Base-by-base conservation (phyloP, 2,329 filamentous ascomycete species). In the Sporothrix curviconia region DNA sequence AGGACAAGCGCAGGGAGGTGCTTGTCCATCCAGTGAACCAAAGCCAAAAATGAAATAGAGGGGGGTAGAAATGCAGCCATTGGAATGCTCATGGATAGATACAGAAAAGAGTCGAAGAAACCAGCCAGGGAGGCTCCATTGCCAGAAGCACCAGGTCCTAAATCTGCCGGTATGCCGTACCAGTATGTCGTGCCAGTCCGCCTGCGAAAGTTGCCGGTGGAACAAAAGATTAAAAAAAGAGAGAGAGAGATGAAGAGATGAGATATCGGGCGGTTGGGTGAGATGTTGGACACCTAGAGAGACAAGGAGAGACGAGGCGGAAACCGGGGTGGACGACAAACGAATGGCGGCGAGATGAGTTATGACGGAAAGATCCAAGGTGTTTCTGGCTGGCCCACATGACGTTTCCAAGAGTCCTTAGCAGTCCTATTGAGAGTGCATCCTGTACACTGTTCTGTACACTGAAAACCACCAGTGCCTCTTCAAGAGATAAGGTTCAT, bases 301-400 rank as follows among this genome's bases (percentile, higher is more conserved):
- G 19, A 36, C 39, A 19, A 53, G 24, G 9, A 40, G 36, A 24
- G 5, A n/a, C 19, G 25, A n/a, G n/a, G n/a, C 5, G 37, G 7
- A 34, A 17, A 36, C 8, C 25, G 19, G 8, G 36, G 39, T 56
- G 50, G 50, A 39, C 28, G 17, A 30, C 44, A 46, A 57, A 53
- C 51, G 40, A 58, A 55, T 47, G 37, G 24, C 15, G 24, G 24
- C 49, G 15, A 53, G 25, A 53, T 37, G 37, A 32, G 37, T 11
- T 32, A 37, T 34, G 22, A 37, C 9, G 11, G 34, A 28, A 11
- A 32, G 47, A n/a, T 37, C 32, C 36, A 25, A 8, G 14, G 50
- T 34, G 50, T 53, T 53, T 53, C 50, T 52, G 37, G 50, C 50
- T 53, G 25, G 49, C 56, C 60, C 57, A 61, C 51, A 53, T 42